These are phyloP conservation scores for Lachancea lanzarotensis DNA, from an alignment of 805 yeast genomes.

Conservation along the genomic window DNA sequence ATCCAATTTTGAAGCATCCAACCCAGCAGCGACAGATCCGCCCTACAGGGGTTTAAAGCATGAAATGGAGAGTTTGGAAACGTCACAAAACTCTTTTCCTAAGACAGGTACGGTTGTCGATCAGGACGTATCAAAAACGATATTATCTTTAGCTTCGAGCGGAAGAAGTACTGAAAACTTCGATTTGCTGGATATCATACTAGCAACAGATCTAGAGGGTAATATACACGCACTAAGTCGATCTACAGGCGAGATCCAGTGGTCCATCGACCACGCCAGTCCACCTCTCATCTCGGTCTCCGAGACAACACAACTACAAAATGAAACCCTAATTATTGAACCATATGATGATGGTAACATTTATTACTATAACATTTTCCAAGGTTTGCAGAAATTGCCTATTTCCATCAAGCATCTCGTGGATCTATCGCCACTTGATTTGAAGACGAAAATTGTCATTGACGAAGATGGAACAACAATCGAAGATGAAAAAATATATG, in stretches of 20 bases:
- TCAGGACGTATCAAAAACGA: not conserved
- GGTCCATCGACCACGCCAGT: slow-evolving; percentile 60
- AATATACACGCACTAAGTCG: slow-evolving; percentile 75
- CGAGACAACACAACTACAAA: slow-evolving; percentile 16
- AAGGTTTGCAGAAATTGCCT: slow-evolving; percentile 77
- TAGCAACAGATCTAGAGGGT: slow-evolving; percentile 83
- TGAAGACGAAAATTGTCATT: slow-evolving; percentile 39
- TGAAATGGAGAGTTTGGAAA: not conserved
- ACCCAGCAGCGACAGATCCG: not conserved
- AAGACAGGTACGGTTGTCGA: not conserved
- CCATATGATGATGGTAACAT: slow-evolving; percentile 81
- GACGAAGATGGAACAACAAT: slow-evolving; percentile 35
- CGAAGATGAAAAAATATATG: slow-evolving; percentile 72
- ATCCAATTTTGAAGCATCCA: not conserved
- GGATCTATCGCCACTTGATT: slow-evolving; percentile 76
- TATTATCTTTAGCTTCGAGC: slow-evolving; percentile 28
- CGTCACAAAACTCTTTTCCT: not conserved
- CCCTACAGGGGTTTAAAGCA: not conserved
- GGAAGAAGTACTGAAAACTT: slow-evolving; percentile 12
- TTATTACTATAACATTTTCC: slow-evolving; percentile 66
- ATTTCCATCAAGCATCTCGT: slow-evolving; percentile 73
- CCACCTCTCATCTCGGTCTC: slow-evolving; percentile 22
- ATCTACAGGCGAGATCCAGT: slow-evolving; percentile 61
- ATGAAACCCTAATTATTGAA: slow-evolving; percentile 76
- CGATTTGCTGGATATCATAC: slow-evolving; percentile 46